Base-by-base conservation (phyloP, 805 yeast species). In the Lachancea dasiensis region DNA sequence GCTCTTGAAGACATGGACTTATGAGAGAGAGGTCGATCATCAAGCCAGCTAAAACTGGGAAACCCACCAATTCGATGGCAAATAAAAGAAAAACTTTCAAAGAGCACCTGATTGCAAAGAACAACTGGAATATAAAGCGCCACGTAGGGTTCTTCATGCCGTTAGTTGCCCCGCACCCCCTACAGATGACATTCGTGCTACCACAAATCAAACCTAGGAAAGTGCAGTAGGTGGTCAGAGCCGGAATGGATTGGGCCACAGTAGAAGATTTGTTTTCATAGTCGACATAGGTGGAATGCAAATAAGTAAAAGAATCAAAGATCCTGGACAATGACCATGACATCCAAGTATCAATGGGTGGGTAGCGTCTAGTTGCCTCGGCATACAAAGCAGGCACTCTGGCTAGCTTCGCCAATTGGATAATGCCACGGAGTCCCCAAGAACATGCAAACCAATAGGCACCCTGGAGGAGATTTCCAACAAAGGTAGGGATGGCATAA, bases 41-140 rank as follows among this genome's bases (percentile, higher is more conserved):
- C 47, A 75, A 60, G 1, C 98, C 98, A 52, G 97, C 87, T 49
- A 77, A 77, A 0, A 83, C 68, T 1, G 98, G 98, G 64, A 92
- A 90, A 5, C 81, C 66, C n/a, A 83, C 69, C 35, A 87, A 70
- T 56, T 92, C 98, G 33, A 86, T 72, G 4, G 79, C 72, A 52
- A 89, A 82, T 18, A 92, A 71, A 9, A 73, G 50, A 40, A 85
- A 75, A 10, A 90, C 94, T 56, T 89, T 90, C 17, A 79, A 51
- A 2, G 94, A 78, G 23, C 81, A 70, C 15, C 69, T 61, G 7
- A 77, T 45, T 41, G 77, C 81, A 50, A 78, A 73, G 20, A 81
- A 52, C 2, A 70, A 47, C 36, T 70, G 68, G 51, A 75, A 81
- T 2, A 73, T 35, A 8, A 63, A 58, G 45, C 92, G 69, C 35